Percentiles rank a stretch among this genome's conserved stretches.
Conservation (phyloP, 1,284 basidiomycete genomes). For the Laetiporus sulphureus region DNA sequence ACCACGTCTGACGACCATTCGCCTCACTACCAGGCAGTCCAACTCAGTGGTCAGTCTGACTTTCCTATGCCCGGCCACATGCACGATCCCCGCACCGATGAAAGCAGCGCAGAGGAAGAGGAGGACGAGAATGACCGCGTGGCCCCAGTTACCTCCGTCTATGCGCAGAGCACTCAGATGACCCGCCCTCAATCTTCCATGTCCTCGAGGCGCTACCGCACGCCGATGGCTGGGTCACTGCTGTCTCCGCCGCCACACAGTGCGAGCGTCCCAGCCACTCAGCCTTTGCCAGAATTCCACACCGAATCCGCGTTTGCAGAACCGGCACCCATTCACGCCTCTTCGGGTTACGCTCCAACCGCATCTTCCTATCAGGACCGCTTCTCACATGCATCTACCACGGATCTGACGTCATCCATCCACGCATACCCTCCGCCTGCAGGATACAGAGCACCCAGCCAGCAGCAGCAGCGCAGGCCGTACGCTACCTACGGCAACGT, state of each 20-base stretch:
- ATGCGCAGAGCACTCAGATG: slow-evolving; percentile 30
- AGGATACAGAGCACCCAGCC: slow-evolving; percentile 29
- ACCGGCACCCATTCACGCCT: slow-evolving; percentile 32
- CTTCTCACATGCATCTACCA: slow-evolving; percentile 17
- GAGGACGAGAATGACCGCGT: slow-evolving; percentile 38
- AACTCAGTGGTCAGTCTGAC: slow-evolving; percentile 7
- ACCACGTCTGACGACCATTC: slow-evolving; percentile 39
- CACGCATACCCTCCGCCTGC: slow-evolving; percentile 15
- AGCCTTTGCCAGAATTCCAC: slow-evolving; percentile 68
- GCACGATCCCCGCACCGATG: slow-evolving; percentile 20
- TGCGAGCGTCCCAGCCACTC: slow-evolving; percentile 35
- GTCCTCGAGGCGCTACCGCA: slow-evolving; percentile 69
- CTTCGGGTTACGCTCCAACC: slow-evolving; percentile 28
- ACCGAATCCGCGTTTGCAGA: slow-evolving; percentile 68
- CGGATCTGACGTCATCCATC: slow-evolving; percentile 28
- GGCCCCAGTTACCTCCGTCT: slow-evolving; percentile 26
- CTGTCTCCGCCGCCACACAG: slow-evolving; percentile 41
- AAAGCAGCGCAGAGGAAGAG: slow-evolving; percentile 36
- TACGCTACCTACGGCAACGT: slow-evolving; percentile 21
- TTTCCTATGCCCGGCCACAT: slow-evolving; percentile 4
- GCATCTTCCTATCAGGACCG: slow-evolving; percentile 30
- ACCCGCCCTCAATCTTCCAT: slow-evolving; percentile 64
- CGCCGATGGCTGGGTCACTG: slow-evolving; percentile 60
- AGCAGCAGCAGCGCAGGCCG: slow-evolving; percentile 29
- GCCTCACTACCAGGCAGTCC: slow-evolving; percentile 7